Conservation (phyloP, 495 filamentous ascomycete species). For the Aspergillus sparsus region DNA sequence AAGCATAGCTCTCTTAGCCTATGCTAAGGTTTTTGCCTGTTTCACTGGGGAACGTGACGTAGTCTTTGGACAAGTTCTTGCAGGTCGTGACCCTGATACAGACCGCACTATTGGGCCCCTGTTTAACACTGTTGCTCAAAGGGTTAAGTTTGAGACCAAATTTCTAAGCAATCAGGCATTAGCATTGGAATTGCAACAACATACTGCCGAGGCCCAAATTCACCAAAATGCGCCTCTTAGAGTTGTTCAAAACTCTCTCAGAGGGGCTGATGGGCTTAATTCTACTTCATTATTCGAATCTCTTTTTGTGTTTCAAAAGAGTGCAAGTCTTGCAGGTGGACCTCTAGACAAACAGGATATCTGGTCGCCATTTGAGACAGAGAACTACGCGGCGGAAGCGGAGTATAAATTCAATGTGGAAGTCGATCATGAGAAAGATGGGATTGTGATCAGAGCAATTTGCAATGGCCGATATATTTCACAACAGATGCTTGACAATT, state of each 20-base stretch:
- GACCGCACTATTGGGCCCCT: conserved; percentile 78
- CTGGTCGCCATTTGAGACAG: conserved; percentile 60
- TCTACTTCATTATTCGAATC: conserved; percentile 67
- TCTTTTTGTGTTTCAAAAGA: conserved; percentile 80
- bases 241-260: conserved; percentile 26
- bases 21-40: conserved; percentile 62
- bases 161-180: conserved; percentile 52
- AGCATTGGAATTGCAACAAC: conserved; percentile 51
- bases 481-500: conserved; percentile 43
- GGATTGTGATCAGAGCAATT: conserved; percentile 35
- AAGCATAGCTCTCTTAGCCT: conserved; percentile 68
- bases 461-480: conserved; percentile 27
- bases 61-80: conserved; percentile 76
- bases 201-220: conserved; percentile 65
- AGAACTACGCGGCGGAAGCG: conserved; percentile 67
- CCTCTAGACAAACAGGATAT: conserved; percentile 35
- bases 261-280: conserved; percentile 28
- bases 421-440: conserved; percentile 32
- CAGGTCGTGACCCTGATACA: conserved; percentile 56
- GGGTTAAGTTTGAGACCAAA: conserved; percentile 40
- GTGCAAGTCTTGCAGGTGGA: conserved; percentile 21
- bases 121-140: conserved; percentile 82
- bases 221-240: conserved; percentile 49
- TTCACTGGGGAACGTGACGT: conserved; percentile 67
- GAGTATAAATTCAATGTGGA: conserved; percentile 46